A percentile compares a stretch with the other conserved stretches of the same genome.
Evolutionary conservation across 495 filamentous ascomycete genomes (phyloP).

Genomic region (Choiromyces venosus): DNA sequence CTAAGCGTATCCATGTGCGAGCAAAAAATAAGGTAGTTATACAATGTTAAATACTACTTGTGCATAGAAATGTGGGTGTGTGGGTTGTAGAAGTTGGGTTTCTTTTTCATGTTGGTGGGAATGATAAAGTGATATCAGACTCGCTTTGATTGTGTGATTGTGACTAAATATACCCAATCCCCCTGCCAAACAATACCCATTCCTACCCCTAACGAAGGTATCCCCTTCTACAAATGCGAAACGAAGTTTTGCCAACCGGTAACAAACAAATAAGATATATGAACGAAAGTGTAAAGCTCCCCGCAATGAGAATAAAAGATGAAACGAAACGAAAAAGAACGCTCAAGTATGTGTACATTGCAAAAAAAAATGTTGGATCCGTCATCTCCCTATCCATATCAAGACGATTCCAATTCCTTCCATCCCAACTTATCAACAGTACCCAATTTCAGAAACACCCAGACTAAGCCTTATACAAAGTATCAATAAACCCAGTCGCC

Average conservation of each 20-base stretch:
- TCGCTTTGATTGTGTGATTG: not conserved
- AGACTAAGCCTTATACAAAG: conserved; percentile 81
- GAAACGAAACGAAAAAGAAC: not conserved
- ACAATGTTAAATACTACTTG: not conserved
- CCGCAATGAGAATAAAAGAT: not conserved
- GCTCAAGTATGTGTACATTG: not conserved
- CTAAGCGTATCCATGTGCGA: conserved; percentile 34
- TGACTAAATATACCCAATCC: not conserved
- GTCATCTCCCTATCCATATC: not conserved
- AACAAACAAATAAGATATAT: not conserved
- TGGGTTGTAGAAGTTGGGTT: not conserved
- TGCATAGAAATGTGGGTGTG: not conserved
- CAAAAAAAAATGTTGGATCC: not conserved
- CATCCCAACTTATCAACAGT: not conserved
- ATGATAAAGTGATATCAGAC: not conserved
- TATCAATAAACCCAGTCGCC: conserved; percentile 87
- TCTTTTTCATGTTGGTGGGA: not conserved
- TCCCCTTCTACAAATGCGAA: not conserved
- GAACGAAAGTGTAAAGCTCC: not conserved
- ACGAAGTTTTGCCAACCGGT: not conserved
- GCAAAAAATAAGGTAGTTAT: not conserved
- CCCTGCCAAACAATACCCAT: not conserved
- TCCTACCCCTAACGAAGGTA: not conserved
- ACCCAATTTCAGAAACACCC: not conserved
- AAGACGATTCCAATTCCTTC: not conserved